Conservation (phyloP, 306 rosid genomes). For the Elaeagnus macrophylla region DNA sequence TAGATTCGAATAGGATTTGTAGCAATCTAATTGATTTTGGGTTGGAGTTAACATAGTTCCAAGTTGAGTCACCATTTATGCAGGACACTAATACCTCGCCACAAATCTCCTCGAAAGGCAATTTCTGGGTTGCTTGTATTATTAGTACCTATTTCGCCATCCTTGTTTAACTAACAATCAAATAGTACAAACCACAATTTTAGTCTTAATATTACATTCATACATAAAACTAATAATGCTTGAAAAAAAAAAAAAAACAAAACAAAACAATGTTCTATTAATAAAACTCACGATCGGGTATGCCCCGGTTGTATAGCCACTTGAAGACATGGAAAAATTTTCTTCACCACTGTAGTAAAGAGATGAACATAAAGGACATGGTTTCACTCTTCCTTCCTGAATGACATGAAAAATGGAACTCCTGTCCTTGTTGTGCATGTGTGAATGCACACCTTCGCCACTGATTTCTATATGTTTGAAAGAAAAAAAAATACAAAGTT, state of each 20-base stretch:
- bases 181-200: constrained; percentile 2
- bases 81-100: constrained; percentile 62
- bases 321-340: constrained; percentile 33
- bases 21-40: too few species aligned
- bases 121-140: constrained; percentile 27
- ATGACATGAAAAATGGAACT: constrained; percentile 13
- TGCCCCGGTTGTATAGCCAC: constrained; percentile 24
- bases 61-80: too few species aligned
- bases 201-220: neutral
- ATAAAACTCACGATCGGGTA: constrained; percentile 36
- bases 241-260: neutral
- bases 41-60: too few species aligned
- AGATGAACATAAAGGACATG: constrained; percentile 52
- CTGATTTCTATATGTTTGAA: constrained; percentile 13
- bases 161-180: constrained; percentile 28
- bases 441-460: constrained; percentile 17
- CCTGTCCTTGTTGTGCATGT: constrained; percentile 28
- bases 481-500: neutral
- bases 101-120: constrained; percentile 53
- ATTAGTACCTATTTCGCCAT: constrained; percentile 37
- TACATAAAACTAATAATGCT: neutral
- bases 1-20: too few species aligned
- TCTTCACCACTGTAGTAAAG: constrained; percentile 49
- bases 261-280: neutral
- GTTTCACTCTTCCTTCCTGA: constrained; percentile 41